These are phyloP conservation scores for Hyaloperonospora brassicae DNA, from an alignment of 352 stramenopile genomes.

Conservation along the genomic window DNA sequence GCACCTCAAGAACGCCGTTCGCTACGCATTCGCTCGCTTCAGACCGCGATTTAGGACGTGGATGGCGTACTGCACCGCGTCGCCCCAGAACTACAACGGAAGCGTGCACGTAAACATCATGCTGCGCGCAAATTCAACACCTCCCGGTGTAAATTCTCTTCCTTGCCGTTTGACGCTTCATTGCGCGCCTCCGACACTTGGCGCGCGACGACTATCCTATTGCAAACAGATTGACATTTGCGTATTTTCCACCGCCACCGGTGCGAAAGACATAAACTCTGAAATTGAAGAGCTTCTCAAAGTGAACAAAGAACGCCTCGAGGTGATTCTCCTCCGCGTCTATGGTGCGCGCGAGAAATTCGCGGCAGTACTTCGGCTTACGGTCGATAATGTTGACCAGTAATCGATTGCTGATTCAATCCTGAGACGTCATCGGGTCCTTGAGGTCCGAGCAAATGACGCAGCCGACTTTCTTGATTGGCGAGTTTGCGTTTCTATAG, in stretches of 20 bases:
- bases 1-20: no score
- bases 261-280: conserved; percentile 9
- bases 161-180: conserved; percentile 23
- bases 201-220: conserved; percentile 5
- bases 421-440: no score
- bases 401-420: no score
- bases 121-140: conserved; percentile 26
- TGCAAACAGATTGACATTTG: conserved; percentile 20
- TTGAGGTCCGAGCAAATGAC: no score
- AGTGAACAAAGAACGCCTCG: conserved; percentile 5
- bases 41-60: no score
- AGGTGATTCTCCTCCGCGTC: neutral
- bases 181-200: conserved; percentile 13
- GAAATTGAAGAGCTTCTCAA: no score
- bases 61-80: no score
- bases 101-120: no score
- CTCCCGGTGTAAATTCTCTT: conserved; percentile 23
- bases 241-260: conserved; percentile 22
- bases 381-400: no score
- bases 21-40: no score
- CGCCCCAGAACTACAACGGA: no score
- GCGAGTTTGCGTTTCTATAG: neutral
- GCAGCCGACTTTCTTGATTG: no score
- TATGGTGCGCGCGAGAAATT: neutral
- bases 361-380: neutral